phyloP scores from a whole-genome alignment of 2,329 filamentous ascomycete genomes.

The Pseudogymnoascus sp. region DNA sequence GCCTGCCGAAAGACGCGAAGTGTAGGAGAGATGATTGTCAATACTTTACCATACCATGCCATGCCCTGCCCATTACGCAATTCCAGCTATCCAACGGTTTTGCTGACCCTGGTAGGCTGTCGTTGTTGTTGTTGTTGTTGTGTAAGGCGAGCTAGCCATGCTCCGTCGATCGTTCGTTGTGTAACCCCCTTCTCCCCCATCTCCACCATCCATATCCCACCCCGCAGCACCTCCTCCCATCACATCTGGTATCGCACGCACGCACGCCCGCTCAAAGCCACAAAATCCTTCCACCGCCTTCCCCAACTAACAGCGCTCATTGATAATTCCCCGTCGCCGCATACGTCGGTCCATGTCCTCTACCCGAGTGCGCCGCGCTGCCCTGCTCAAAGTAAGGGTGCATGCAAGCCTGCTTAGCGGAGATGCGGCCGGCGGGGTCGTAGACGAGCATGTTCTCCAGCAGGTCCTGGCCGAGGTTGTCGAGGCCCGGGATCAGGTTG shows the following conservation, averaged over 20 bases:
- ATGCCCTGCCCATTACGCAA: neutral
- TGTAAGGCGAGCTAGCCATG: neutral
- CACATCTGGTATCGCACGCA: neutral
- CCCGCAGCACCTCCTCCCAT: too few relatives aligned
- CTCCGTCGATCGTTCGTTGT: neutral
- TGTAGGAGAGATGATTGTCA: neutral
- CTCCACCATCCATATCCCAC: too few relatives aligned
- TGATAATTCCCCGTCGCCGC: constrained; percentile 22
- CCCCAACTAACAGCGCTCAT: constrained; percentile 13
- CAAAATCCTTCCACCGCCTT: neutral
- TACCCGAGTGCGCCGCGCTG: constrained; percentile 27
- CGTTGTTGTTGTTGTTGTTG: too few relatives aligned
- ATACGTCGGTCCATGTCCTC: constrained; percentile 26
- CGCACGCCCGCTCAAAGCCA: neutral
- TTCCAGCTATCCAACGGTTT: neutral
- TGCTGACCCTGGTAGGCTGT: neutral
- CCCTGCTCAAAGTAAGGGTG: constrained; percentile 67
- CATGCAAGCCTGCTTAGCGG: constrained; percentile 75
- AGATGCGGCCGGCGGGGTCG: constrained; percentile 78
- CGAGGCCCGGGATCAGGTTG: constrained; percentile 62
- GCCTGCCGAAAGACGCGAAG: neutral
- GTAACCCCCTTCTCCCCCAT: neutral
- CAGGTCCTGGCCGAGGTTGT: constrained; percentile 61
- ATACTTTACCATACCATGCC: neutral
- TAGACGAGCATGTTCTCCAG: constrained; percentile 68